Evolutionary conservation across 2,329 filamentous ascomycete genomes (phyloP), one percentile per base, ranked within the genome.

Genomic region (Claviceps spartinae): DNA sequence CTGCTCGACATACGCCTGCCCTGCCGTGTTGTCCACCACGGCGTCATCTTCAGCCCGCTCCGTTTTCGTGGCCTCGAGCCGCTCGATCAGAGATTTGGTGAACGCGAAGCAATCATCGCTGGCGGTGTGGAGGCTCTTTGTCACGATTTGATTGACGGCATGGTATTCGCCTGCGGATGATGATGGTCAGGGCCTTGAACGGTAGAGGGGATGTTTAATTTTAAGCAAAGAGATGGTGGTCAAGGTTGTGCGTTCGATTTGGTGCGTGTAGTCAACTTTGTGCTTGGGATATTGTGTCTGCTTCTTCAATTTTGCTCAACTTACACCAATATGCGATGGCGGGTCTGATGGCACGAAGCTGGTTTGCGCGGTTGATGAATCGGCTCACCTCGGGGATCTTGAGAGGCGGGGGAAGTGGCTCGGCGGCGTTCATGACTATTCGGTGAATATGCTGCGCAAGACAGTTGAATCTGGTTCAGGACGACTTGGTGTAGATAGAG

Each of bases 271-370:
- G 14, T 40, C 8, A 2, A 6, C 18, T 6, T 22, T 38, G 16
- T 22, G n/a, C 9, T 40, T 13, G 5, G 5, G 24, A 8, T 4
- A 47, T 49, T n/a, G 4, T 22, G 5, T 4, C 5, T 40, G 30
- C 40, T 5, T 49, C 45, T 22, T 34, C 3, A 14, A 3, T 8
- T 37, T 22, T 34, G 51, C 36, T 50, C 9, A 22, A 77, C 85
- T 63, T 77, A 95, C 91, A 93, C 89, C 91, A 97, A 68, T 97
- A 98, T 56, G 90, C 78, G 59, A 97, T 79, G 54, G 93, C 87
- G 8, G 93, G 93, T 68, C 91, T 93, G 63, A 83, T 80, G 54
- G 78, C 78, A 65, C 91, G 86, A 48, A 98, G 79, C 72, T 98
- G 91, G 38, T 81, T 78, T 37, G 88, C 91, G 62, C 91, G 82